Percentiles rank a stretch among this genome's conserved stretches.
Conservation (phyloP, 768 basidiomycete species). For the Boletus rubropictus region DNA sequence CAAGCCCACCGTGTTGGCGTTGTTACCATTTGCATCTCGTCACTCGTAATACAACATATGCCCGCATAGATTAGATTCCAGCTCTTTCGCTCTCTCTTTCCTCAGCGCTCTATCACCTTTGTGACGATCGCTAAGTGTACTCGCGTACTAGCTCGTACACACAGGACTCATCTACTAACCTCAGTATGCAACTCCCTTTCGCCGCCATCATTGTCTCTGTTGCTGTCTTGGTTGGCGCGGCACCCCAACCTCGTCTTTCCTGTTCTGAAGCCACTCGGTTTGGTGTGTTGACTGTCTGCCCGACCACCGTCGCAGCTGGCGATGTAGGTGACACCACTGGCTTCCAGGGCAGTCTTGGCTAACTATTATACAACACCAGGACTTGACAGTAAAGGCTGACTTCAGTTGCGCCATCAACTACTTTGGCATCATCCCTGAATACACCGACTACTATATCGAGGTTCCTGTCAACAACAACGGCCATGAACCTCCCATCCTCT, state of each 20-base stretch:
- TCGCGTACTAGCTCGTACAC: too few relatives aligned
- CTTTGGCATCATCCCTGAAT: constrained; percentile 18
- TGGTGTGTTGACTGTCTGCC: constrained; percentile 17
- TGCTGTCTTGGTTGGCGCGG: constrained; percentile 13
- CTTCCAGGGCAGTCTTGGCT: not conserved
- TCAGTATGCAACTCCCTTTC: constrained; percentile 18
- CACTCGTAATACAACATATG: too few relatives aligned
- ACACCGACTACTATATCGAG: constrained; percentile 31
- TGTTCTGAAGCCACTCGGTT: constrained; percentile 22
- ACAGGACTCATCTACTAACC: not conserved
- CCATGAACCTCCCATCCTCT: constrained; percentile 27
- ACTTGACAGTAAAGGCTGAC: constrained; percentile 18
- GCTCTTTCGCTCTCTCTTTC: too few relatives aligned
- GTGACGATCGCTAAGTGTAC: too few relatives aligned
- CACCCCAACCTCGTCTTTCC: constrained; percentile 17
- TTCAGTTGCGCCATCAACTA: constrained; percentile 24
- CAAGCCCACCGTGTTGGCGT: too few relatives aligned
- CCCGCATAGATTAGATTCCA: too few relatives aligned
- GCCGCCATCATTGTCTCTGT: constrained; percentile 6
- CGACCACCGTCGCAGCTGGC: constrained; percentile 20
- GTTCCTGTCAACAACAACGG: constrained; percentile 30
- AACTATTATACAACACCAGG: constrained; percentile 9
- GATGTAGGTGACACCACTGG: constrained; percentile 13
- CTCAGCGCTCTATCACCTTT: too few relatives aligned
- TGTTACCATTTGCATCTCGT: too few relatives aligned